Evolutionary conservation across 176 grass and related monocot genomes (phyloP).

Genomic region (Tillandsia fasciculata): DNA sequence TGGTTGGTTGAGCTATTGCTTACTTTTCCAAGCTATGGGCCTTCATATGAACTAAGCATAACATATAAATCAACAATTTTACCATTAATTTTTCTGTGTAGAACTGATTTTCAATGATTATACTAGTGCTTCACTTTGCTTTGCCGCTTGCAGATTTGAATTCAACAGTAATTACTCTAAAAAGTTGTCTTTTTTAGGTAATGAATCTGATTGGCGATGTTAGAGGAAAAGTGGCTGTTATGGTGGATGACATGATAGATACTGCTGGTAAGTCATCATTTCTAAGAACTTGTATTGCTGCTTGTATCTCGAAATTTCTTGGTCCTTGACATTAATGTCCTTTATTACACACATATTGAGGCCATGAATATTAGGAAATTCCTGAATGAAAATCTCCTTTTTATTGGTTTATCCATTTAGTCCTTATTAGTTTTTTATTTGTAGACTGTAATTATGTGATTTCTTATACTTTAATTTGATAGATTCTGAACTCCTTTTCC

Average conservation of each 20-base stretch:
- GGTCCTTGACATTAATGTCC: not conserved
- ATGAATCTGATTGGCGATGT: conserved; percentile 99
- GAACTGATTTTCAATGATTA: not conserved
- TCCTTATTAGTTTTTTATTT: too few relatives aligned
- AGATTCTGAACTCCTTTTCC: conserved; percentile 9
- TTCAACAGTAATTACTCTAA: not conserved
- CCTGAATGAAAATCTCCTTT: too few relatives aligned
- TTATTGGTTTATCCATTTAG: too few relatives aligned
- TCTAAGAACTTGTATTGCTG: conserved; percentile 3
- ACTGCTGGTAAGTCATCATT: conserved; percentile 60
- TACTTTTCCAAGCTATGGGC: too few relatives aligned
- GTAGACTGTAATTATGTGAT: not conserved
- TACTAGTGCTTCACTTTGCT: not conserved
- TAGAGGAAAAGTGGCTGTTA: conserved; percentile 97
- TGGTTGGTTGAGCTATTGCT: too few relatives aligned
- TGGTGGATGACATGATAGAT: conserved; percentile 99
- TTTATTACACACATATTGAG: not conserved
- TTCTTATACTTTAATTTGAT: not conserved
- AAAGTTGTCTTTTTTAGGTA: conserved; percentile 46
- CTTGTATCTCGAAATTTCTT: conserved; percentile 11
- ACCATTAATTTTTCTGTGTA: too few relatives aligned
- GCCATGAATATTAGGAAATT: too few relatives aligned
- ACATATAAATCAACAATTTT: too few relatives aligned
- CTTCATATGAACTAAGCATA: too few relatives aligned
- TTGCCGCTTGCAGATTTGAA: conserved; percentile 1